phyloP scores from a whole-genome alignment of 2,329 filamentous ascomycete genomes.

The Nakataea oryzae region DNA sequence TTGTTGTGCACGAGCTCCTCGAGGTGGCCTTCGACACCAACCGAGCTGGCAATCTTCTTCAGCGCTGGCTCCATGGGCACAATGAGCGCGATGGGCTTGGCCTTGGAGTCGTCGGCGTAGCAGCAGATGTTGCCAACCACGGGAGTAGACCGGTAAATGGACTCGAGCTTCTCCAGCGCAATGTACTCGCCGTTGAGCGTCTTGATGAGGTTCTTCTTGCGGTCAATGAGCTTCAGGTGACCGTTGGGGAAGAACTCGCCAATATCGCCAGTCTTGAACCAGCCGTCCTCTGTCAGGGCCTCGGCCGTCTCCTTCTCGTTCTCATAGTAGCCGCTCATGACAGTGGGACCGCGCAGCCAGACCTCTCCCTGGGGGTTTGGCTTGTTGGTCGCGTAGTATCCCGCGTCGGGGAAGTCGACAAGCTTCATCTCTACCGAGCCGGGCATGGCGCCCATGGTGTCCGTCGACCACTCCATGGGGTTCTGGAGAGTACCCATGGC shows the following conservation, averaged over 20 bases:
- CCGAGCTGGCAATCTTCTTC: slow-evolving; percentile 35
- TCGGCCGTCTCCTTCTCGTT: slow-evolving; percentile 67
- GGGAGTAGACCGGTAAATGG: slow-evolving; percentile 37
- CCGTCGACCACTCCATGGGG: slow-evolving; percentile 67
- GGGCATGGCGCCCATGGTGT: slow-evolving; percentile 63
- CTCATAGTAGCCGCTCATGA: slow-evolving; percentile 65
- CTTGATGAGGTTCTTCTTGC: slow-evolving; percentile 86
- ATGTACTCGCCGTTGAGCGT: slow-evolving; percentile 76
- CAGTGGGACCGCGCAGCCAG: slow-evolving; percentile 69
- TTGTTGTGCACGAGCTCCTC: slow-evolving; percentile 60
- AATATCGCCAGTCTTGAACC: slow-evolving; percentile 85
- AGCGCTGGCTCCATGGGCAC: slow-evolving; percentile 45
- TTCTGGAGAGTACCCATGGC: slow-evolving; percentile 69
- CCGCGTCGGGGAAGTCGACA: slow-evolving; percentile 75
- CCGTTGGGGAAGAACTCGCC: slow-evolving; percentile 66
- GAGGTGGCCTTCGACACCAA: slow-evolving; percentile 38
- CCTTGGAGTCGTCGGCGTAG: slow-evolving; percentile 38
- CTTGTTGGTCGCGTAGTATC: slow-evolving; percentile 66
- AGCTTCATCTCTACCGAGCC: slow-evolving; percentile 72
- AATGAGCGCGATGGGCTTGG: slow-evolving; percentile 45
- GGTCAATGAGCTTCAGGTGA: slow-evolving; percentile 66
- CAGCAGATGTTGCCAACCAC: slow-evolving; percentile 47
- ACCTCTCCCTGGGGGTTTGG: slow-evolving; percentile 76
- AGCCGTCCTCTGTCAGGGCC: slow-evolving; percentile 60
- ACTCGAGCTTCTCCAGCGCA: slow-evolving; percentile 62